These are phyloP conservation scores for Triticum urartu DNA, from an alignment of 176 grass and related monocot genomes.

Conservation along the genomic window DNA sequence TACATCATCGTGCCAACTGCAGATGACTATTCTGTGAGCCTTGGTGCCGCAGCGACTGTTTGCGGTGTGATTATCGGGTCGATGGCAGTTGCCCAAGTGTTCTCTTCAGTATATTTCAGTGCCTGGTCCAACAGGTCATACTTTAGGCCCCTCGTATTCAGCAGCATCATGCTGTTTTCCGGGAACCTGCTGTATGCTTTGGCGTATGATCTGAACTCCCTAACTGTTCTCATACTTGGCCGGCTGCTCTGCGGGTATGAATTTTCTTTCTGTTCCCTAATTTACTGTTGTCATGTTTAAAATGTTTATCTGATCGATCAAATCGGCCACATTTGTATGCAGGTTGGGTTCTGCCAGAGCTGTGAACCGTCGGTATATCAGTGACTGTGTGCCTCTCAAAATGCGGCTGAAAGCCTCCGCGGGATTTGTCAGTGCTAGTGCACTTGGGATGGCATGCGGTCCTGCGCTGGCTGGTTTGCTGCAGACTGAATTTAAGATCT, in stretches of 20 bases:
- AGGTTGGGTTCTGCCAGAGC: slow-evolving; percentile 90
- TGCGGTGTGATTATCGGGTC: slow-evolving; percentile 95
- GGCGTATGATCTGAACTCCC: slow-evolving; percentile 82
- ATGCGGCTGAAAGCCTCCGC: slow-evolving; percentile 82
- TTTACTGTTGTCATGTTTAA: not conserved
- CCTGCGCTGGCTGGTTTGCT: slow-evolving; percentile 81
- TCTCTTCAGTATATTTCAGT: slow-evolving; percentile 99
- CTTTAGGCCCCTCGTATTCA: slow-evolving; percentile 89
- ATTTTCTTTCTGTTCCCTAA: not conserved
- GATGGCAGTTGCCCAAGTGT: slow-evolving; percentile 93
- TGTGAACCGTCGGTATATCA: slow-evolving; percentile 95
- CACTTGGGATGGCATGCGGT: slow-evolving; percentile 94
- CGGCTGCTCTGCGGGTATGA: slow-evolving; percentile 85
- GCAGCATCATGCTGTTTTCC: slow-evolving; percentile 76
- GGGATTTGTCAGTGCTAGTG: slow-evolving; percentile 91
- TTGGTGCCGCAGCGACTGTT: slow-evolving; percentile 92
- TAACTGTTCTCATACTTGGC: slow-evolving; percentile 63
- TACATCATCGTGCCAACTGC: slow-evolving; percentile 97
- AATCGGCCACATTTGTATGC: slow-evolving; percentile 26
- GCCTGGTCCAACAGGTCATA: slow-evolving; percentile 93
- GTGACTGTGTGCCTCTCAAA: slow-evolving; percentile 89
- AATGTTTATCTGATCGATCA: slow-evolving; percentile 2
- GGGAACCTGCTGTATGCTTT: slow-evolving; percentile 85
- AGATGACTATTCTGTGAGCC: slow-evolving; percentile 87
- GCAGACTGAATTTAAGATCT: slow-evolving; percentile 72